Conservation (phyloP, 2,329 filamentous ascomycete genomes). For the Graphilbum fragrans region DNA sequence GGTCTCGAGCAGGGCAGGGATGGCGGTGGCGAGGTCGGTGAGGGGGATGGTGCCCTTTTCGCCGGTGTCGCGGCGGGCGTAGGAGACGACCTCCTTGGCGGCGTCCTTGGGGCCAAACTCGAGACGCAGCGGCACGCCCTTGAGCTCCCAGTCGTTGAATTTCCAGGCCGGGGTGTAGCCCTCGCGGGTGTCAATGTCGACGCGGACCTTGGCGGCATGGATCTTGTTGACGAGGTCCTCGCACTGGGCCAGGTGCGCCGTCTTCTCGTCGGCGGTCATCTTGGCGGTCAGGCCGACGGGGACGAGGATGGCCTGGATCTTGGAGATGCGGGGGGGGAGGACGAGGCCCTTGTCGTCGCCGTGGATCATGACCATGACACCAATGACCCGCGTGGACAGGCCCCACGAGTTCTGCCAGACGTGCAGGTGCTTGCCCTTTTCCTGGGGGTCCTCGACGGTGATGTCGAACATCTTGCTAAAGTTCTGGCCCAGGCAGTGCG, state of each 20-base stretch:
- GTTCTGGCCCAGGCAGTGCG: conserved; percentile 91
- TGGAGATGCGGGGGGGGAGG: conserved; percentile 79
- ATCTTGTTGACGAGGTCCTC: conserved; percentile 58
- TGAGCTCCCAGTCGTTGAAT: conserved; percentile 98
- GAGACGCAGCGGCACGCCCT: conserved; percentile 84
- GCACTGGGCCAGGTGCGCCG: conserved; percentile 64
- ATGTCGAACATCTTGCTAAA: conserved; percentile 99
- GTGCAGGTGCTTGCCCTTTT: conserved; percentile 68
- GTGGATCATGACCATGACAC: conserved; percentile 98
- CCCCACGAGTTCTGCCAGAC: conserved; percentile 99
- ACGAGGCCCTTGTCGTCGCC: conserved; percentile 92
- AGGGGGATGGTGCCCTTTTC: conserved; percentile 75
- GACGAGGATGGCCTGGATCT: conserved; percentile 75
- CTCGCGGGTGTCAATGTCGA: conserved; percentile 74
- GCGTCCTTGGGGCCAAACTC: conserved; percentile 95
- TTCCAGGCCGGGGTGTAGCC: conserved; percentile 94
- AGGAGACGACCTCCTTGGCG: conserved; percentile 72
- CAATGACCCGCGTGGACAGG: conserved; percentile 90
- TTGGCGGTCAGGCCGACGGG: conserved; percentile 89
- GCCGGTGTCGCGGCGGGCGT: conserved; percentile 74
- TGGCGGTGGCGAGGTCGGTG: conserved; percentile 55
- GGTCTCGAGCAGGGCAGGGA: conserved; percentile 73
- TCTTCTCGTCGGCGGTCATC: conserved; percentile 66
- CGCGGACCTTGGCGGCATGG: conserved; percentile 61
- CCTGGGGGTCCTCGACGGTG: conserved; percentile 80